phyloP scores from a whole-genome alignment of 2,329 filamentous ascomycete genomes.

The Penicillium sp. region DNA sequence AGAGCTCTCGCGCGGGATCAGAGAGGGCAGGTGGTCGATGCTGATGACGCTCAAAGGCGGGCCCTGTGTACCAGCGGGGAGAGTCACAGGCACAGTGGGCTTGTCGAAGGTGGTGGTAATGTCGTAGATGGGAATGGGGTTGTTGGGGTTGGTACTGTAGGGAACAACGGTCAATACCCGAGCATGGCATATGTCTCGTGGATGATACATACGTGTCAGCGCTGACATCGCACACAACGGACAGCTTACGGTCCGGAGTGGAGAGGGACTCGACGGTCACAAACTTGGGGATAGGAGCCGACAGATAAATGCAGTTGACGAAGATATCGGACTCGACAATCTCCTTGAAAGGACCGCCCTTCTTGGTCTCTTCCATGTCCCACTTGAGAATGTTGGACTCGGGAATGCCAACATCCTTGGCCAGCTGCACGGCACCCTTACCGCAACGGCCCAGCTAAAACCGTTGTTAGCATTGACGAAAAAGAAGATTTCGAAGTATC shows the following conservation, averaged over 20 bases:
- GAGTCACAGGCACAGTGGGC: slow-evolving; percentile 72
- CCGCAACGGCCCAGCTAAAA: slow-evolving; percentile 61
- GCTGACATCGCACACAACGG: slow-evolving; percentile 72
- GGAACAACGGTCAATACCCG: neutral
- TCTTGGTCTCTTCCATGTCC: slow-evolving; percentile 76
- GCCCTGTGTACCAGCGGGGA: slow-evolving; percentile 47
- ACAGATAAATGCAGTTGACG: slow-evolving; percentile 87
- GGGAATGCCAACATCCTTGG: slow-evolving; percentile 67
- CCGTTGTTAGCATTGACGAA: slow-evolving; percentile 5
- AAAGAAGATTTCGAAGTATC: neutral
- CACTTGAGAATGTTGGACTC: slow-evolving; percentile 65
- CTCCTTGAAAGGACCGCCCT: slow-evolving; percentile 72
- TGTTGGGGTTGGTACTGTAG: slow-evolving; percentile 45
- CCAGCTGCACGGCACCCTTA: slow-evolving; percentile 75
- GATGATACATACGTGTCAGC: slow-evolving; percentile 43
- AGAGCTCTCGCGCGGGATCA: slow-evolving; percentile 79
- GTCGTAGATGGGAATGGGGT: slow-evolving; percentile 67
- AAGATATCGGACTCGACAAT: slow-evolving; percentile 68
- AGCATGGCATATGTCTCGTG: neutral
- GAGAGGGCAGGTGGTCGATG: slow-evolving; percentile 78
- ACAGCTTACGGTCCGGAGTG: slow-evolving; percentile 64
- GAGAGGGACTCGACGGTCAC: slow-evolving; percentile 67
- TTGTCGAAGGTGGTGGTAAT: slow-evolving; percentile 81
- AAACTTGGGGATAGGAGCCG: slow-evolving; percentile 73
- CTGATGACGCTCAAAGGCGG: slow-evolving; percentile 73